These are phyloP conservation scores for Inosperma sp. DNA, from an alignment of 768 basidiomycete genomes.

Conservation along the genomic window DNA sequence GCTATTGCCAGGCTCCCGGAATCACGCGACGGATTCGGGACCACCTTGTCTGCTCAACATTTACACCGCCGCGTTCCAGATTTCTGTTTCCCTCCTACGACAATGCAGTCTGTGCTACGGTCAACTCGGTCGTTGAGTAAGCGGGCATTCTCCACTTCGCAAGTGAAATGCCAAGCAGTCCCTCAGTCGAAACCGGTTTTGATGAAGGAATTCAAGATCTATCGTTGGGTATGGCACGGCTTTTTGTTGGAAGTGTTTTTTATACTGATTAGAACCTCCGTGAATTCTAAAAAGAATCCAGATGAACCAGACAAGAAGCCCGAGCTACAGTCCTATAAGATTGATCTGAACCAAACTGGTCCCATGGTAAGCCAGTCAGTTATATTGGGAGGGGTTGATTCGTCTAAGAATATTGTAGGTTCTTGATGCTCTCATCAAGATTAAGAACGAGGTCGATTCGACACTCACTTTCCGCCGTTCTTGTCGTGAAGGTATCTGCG, in stretches of 20 bases:
- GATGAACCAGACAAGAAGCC: slow-evolving; percentile 93
- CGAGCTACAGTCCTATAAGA: slow-evolving; percentile 79
- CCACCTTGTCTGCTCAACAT: no score
- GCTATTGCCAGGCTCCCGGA: no score
- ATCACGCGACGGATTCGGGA: no score
- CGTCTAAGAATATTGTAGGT: slow-evolving; percentile 37
- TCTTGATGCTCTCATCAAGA: slow-evolving; percentile 94
- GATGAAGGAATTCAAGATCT: slow-evolving; percentile 96
- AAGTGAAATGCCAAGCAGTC: slow-evolving; percentile 37
- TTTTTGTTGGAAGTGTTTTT: slow-evolving; percentile 19
- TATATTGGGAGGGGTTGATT: neutral
- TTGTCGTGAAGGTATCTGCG: slow-evolving; percentile 94
- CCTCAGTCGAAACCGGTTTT: slow-evolving; percentile 63
- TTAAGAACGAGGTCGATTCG: slow-evolving; percentile 97
- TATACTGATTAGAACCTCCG: no score
- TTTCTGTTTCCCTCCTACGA: slow-evolving; percentile 9
- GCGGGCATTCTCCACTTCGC: slow-evolving; percentile 24
- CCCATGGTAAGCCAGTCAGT: slow-evolving; percentile 63
- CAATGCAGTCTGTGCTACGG: slow-evolving; percentile 23
- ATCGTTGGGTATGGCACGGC: slow-evolving; percentile 77
- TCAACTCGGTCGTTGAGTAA: slow-evolving; percentile 19
- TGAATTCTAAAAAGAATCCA: no score
- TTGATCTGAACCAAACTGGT: slow-evolving; percentile 92
- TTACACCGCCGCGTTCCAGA: neutral
- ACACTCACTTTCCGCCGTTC: slow-evolving; percentile 94